phyloP scores from a whole-genome alignment of 2,329 filamentous ascomycete species.

The Diplocarpon rosae region DNA sequence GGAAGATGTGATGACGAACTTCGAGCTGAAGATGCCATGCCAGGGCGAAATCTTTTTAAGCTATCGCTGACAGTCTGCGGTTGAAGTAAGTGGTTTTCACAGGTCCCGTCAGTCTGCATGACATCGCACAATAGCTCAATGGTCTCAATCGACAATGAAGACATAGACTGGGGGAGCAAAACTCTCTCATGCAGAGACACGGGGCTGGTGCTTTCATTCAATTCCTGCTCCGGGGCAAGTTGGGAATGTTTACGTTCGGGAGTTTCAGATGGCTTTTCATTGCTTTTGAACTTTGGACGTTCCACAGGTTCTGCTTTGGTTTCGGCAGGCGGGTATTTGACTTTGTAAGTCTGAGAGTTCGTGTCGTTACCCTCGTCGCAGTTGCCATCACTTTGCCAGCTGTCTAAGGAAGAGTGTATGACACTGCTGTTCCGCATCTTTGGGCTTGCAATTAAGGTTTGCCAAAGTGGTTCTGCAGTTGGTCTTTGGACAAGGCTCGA shows the following conservation, averaged over 20 bases:
- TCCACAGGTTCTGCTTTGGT: background rate
- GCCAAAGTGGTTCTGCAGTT: conserved; percentile 17
- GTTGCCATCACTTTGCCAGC: background rate
- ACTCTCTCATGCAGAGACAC: conserved; percentile 23
- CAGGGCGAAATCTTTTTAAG: conserved; percentile 9
- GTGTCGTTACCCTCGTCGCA: conserved; percentile 6
- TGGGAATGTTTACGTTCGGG: background rate
- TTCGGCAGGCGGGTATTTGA: background rate
- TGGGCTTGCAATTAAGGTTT: conserved; percentile 18
- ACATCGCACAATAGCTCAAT: conserved; percentile 51
- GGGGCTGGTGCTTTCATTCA: background rate
- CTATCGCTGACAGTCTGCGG: conserved; percentile 19
- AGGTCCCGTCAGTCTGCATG: conserved; percentile 44
- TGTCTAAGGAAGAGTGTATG: background rate
- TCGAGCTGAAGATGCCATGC: background rate
- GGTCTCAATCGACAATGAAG: conserved; percentile 40
- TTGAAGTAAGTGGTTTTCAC: conserved; percentile 38
- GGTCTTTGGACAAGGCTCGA: conserved; percentile 8
- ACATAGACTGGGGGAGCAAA: conserved; percentile 46
- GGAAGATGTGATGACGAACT: background rate
- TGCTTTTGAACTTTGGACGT: background rate
- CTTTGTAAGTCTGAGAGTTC: conserved; percentile 1
- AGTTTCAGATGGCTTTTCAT: conserved; percentile 1
- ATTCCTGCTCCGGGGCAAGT: background rate
- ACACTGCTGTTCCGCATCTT: conserved; percentile 7